A percentile compares a stretch with the other conserved stretches of the same genome.
Conservation (phyloP, 2,329 filamentous ascomycete species). For the Xylaria sp. region DNA sequence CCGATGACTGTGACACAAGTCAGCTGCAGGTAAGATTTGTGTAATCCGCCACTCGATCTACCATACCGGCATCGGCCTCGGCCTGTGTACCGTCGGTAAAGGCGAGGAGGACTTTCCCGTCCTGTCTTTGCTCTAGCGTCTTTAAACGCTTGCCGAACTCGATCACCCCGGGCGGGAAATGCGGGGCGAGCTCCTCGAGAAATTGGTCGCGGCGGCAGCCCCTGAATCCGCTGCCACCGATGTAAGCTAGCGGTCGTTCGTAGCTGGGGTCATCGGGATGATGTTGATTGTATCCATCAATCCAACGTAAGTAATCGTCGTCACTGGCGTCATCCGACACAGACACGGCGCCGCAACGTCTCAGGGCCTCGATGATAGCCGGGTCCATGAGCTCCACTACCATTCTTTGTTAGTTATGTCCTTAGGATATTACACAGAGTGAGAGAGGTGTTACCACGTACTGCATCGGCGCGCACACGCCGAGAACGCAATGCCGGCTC, state of each 20-base stretch:
- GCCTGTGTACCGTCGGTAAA: constrained; percentile 48
- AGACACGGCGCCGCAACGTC: constrained; percentile 18
- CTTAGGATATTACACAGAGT: too few species aligned
- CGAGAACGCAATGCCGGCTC: constrained; percentile 33
- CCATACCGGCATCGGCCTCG: constrained; percentile 38
- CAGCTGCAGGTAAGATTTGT: too few species aligned
- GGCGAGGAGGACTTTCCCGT: constrained; percentile 38
- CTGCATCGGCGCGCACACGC: constrained; percentile 26
- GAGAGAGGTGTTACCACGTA: too few species aligned
- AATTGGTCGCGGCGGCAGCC: constrained; percentile 49
- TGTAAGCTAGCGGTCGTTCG: constrained; percentile 19
- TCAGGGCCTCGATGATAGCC: constrained; percentile 21
- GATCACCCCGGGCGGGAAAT: constrained; percentile 46
- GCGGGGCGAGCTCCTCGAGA: constrained; percentile 50
- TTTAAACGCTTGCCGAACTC: constrained; percentile 45
- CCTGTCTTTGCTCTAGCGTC: constrained; percentile 28
- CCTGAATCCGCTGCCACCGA: constrained; percentile 23
- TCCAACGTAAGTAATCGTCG: constrained; percentile 27
- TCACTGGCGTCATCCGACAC: constrained; percentile 22
- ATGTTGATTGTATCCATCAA: constrained; percentile 26
- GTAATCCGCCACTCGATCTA: not conserved
- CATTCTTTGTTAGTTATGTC: too few species aligned
- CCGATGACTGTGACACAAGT: constrained; percentile 40
- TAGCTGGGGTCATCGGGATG: constrained; percentile 21
- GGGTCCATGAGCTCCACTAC: constrained; percentile 25